Evolutionary conservation across 78 protist species (phyloP), one percentile per base, ranked within the genome.

Genomic region (Acrasis kona): DNA sequence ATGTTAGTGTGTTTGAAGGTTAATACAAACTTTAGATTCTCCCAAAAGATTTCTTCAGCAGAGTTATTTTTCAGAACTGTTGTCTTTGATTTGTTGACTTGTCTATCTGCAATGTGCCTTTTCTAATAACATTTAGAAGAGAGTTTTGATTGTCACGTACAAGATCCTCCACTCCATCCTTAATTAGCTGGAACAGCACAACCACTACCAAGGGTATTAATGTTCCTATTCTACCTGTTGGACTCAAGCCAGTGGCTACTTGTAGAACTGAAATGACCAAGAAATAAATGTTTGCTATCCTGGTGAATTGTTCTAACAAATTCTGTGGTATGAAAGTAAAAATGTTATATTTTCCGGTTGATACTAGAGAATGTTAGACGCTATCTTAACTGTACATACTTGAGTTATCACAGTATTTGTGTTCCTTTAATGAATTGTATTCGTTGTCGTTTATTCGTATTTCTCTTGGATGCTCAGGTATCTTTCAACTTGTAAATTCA

Each of bases 231-330:
- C 36, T 3, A 8, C 73, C 72, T 29, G 81, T 77, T 39, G 81
- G 81, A 9, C 76, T 70, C 34, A 77, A 41, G 8, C 0, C 1
- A 6, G 85, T 69, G 31, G 28, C 3, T 7, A 28, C 28, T 84
- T 84, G 89, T 3, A 89, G 32, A 39, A 19, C 0, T 10, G 84
- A 66, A 61, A 84, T 76, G 57, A 42, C 38, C n/a, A 90, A 50
- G 32, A 90, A 90, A 73, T 86, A 90, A 32, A 77, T 5, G 84
- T 90, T 90, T 35, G 89, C 76, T 3, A 42, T 0, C 29, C 86
- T 82, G 12, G 37, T 61, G 39, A 90, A 85, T 72, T 87, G 90
- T 75, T 82, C 83, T 8, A 12, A 39, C 19, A 85, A 78, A 34
- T 70, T 36, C 39, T 1, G n/a, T n/a, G n/a, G 38, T 12, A 89